Conservation (phyloP, 805 yeast genomes). For the Pichia exigua region DNA sequence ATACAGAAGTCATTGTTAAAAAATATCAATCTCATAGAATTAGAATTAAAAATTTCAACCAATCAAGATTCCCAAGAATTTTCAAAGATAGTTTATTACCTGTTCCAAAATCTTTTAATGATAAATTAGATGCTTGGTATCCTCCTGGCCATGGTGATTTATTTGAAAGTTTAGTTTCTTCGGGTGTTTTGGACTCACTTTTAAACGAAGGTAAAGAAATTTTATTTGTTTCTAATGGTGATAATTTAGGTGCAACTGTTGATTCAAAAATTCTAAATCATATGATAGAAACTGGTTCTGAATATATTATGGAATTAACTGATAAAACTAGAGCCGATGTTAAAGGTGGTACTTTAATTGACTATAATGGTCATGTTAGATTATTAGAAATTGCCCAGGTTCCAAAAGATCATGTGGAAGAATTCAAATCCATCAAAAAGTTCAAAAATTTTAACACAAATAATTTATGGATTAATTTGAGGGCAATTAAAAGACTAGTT, state of each 20-base stretch:
- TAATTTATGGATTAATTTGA: conserved; percentile 93
- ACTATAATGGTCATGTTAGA: conserved; percentile 91
- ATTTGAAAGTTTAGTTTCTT: conserved; percentile 79
- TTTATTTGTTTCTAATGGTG: conserved; percentile 94
- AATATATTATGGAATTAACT: conserved; percentile 96
- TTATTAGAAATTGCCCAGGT: conserved; percentile 96
- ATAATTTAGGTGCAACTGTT: conserved; percentile 97
- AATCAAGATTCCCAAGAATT: conserved; percentile 95
- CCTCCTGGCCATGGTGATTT: conserved; percentile 99
- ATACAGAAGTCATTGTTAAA: conserved; percentile 90
- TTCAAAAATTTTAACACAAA: conserved; percentile 98
- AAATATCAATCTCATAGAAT: conserved; percentile 96
- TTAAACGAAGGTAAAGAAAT: conserved; percentile 91
- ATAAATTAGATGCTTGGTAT: conserved; percentile 83
- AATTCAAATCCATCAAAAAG: conserved; percentile 94
- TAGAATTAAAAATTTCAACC: conserved; percentile 92
- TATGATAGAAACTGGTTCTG: conserved; percentile 86
- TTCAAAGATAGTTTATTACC: conserved; percentile 94
- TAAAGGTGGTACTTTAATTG: conserved; percentile 97
- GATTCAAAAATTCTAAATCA: conserved; percentile 85
- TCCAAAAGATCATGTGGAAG: conserved; percentile 97
- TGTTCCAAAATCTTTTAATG: conserved; percentile 72
- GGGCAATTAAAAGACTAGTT: conserved; percentile 87
- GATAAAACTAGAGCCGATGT: conserved; percentile 99
- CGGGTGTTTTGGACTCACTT: conserved; percentile 87